A percentile compares a stretch with the other conserved stretches of the same genome.
Evolutionary conservation across 2,329 filamentous ascomycete species (phyloP).

Genomic region (Clonostachys chloroleuca): DNA sequence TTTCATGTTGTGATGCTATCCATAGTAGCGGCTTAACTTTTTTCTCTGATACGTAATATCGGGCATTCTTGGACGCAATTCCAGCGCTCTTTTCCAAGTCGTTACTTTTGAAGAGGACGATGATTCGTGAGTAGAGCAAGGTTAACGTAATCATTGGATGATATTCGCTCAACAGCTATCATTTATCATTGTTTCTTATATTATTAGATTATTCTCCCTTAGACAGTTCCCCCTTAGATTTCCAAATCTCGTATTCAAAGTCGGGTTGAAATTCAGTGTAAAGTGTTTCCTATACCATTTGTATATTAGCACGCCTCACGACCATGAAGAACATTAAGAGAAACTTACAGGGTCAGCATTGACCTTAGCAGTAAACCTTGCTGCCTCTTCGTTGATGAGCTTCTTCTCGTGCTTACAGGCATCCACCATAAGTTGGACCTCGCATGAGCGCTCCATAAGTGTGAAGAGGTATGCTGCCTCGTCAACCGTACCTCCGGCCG

Average conservation of each 20-base stretch:
- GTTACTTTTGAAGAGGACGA: too few species aligned
- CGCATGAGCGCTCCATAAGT: constrained; percentile 20
- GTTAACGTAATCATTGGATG: too few species aligned
- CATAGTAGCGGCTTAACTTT: too few species aligned
- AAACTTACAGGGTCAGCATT: constrained; percentile 19
- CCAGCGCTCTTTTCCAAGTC: too few species aligned
- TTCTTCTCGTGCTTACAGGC: constrained; percentile 15
- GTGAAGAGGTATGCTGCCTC: constrained; percentile 63
- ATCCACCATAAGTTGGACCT: constrained; percentile 24
- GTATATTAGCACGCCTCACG: not conserved
- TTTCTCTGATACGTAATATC: too few species aligned
- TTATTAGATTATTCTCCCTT: not conserved
- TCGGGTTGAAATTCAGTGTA: constrained; percentile 26
- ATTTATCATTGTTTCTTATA: too few species aligned
- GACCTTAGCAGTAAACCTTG: constrained; percentile 27
- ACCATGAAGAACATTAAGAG: too few species aligned
- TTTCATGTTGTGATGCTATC: too few species aligned
- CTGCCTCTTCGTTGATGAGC: constrained; percentile 27
- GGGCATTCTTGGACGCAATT: too few species aligned
- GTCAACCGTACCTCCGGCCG: constrained; percentile 59
- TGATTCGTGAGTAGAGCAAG: too few species aligned
- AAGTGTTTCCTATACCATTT: constrained; percentile 14
- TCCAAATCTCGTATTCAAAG: constrained; percentile 24
- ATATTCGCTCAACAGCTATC: too few species aligned
- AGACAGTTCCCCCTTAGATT: constrained; percentile 14